Conservation (phyloP, 495 filamentous ascomycete species). For the Aspergillus hancockii region DNA sequence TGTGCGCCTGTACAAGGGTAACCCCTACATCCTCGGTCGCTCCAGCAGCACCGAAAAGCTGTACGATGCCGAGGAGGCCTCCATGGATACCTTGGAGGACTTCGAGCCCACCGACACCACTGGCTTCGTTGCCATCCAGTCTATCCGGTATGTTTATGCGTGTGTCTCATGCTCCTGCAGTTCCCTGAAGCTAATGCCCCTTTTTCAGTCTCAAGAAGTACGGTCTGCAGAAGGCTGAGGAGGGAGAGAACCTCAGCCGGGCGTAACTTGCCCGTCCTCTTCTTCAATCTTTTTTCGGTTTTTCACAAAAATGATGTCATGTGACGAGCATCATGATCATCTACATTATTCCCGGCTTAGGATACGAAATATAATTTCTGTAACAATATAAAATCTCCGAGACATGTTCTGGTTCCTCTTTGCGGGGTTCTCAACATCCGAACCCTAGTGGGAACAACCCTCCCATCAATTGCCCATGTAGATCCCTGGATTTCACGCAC, state of each 20-base stretch:
- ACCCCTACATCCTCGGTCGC: constrained; percentile 71
- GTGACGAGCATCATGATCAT: background rate
- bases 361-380: background rate
- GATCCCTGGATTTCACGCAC: no score
- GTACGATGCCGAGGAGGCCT: constrained; percentile 76
- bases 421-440: no score
- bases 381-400: background rate
- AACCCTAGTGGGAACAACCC: no score
- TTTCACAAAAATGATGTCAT: background rate
- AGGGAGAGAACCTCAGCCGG: constrained; percentile 46
- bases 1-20: constrained; percentile 76
- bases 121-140: constrained; percentile 65
- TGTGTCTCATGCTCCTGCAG: background rate
- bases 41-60: constrained; percentile 79
- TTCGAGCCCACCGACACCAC: constrained; percentile 74
- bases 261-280: constrained; percentile 2
- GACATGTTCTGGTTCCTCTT: background rate
- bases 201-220: constrained; percentile 86
- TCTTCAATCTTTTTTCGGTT: background rate
- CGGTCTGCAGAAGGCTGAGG: constrained; percentile 65
- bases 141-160: constrained; percentile 16
- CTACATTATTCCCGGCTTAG: background rate
- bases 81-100: constrained; percentile 85
- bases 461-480: no score
- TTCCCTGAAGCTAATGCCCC: constrained; percentile 38